phyloP scores from a whole-genome alignment of 129 eudicot genomes.

The sunflower (Helianthus annuus) region DNA sequence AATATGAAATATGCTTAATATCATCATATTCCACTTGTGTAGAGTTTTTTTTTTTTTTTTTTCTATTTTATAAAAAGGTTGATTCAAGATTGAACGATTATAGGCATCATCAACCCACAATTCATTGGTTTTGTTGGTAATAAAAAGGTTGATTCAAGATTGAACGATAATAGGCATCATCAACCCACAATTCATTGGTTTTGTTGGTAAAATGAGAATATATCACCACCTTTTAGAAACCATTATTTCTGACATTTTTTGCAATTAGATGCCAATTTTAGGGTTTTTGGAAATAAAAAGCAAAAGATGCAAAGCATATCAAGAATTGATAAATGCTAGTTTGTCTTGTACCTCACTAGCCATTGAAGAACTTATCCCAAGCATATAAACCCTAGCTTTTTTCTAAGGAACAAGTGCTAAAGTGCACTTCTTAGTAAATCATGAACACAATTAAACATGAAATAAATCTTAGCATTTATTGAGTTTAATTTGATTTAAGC shows the following conservation, averaged over 20 bases:
- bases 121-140: constrained; percentile 21
- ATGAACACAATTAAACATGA: background rate
- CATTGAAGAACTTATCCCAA: constrained; percentile 22
- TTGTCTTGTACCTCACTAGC: constrained; percentile 22
- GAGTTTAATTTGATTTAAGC: background rate
- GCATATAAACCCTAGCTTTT: constrained; percentile 22
- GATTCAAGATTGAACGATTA: too few relatives aligned
- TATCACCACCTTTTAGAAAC: constrained; percentile 24
- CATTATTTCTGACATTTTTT: background rate
- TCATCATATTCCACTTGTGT: too few relatives aligned
- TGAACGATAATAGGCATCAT: background rate
- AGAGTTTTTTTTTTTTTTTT: too few relatives aligned
- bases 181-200: constrained; percentile 21
- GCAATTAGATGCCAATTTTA: constrained; percentile 27
- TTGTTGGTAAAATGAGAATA: constrained; percentile 30
- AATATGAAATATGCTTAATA: too few relatives aligned
- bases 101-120: constrained; percentile 17
- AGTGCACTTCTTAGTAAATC: constrained; percentile 8
- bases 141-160: too few relatives aligned
- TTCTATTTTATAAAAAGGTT: too few relatives aligned
- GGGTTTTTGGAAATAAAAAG: constrained; percentile 11
- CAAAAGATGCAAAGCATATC: constrained; percentile 27
- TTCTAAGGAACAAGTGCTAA: constrained; percentile 5
- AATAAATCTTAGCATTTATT: background rate
- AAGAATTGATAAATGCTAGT: constrained; percentile 22